Evolutionary conservation across 225 moss, liverwort and hornwort genomes (phyloP), one percentile per base, ranked within the genome.

Genomic region (Marchantia paleacea): DNA sequence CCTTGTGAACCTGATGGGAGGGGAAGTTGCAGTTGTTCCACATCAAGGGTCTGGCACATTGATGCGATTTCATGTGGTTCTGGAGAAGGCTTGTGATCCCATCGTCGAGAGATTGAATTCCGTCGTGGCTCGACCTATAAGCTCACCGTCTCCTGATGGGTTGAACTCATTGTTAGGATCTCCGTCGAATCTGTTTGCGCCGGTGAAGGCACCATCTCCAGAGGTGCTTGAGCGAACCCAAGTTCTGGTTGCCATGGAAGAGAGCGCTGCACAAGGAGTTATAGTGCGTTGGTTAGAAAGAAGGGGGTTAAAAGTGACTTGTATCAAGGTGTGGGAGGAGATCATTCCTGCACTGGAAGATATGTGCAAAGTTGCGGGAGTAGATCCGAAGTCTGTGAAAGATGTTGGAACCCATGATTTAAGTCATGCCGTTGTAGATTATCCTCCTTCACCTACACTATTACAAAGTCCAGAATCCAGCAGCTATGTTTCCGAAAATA

Each of bases 61-160:
- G 15, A 72, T 94, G 75, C 87, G 91, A 12, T 88, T 94, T 60
- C 91, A 90, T 66, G 88, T 97, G 58, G 18, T 89, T 72, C 85
- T 89, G 61, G 86, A 88, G 53, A 85, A 81, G 72, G 89, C 87
- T 24, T 77, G 50, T 30, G 71, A 76, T 69, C 60, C 76, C 4
- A 48, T 69, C 6, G 47, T 77, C 13, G 57, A 39, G 53, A 80
- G 72, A 69, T 48, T 78, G 9, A 63, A 52, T 25, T 64, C 82
- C 48, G 81, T 47, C 29, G 84, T 81, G 12, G 72, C 70, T 48
- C 66, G 53, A 76, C 57, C 82, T 22, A 54, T 79, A 55, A 80
- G 76, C 71, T 85, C 73, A 8, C 85, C 69, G 49, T 74, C 81
- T 15, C 73, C 58, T 28, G 82, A 85, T 76, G 85, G 79, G 19